Conservation (phyloP, 2,329 filamentous ascomycete genomes). For the Raffaelea ambrosiae region DNA sequence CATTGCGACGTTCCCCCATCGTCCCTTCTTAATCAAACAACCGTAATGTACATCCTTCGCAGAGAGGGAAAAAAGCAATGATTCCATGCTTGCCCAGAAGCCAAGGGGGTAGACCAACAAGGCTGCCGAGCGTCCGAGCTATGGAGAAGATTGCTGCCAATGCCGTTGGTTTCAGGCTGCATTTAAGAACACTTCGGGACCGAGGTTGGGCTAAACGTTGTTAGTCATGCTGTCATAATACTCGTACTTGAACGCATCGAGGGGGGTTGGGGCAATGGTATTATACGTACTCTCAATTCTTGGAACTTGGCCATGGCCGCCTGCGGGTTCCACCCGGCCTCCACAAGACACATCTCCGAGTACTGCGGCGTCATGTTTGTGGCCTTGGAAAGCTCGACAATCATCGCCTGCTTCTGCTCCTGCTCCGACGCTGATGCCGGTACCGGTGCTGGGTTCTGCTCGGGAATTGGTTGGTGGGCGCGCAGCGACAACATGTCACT, state of each 20-base stretch:
- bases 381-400: slow-evolving; percentile 65
- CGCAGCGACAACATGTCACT: slow-evolving; percentile 72
- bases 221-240: too few species aligned
- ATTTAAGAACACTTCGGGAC: slow-evolving; percentile 6
- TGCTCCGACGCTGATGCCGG: slow-evolving; percentile 9
- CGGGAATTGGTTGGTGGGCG: slow-evolving; percentile 48
- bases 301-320: slow-evolving; percentile 68
- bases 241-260: too few species aligned
- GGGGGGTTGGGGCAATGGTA: too few species aligned
- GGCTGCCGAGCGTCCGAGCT: too few species aligned
- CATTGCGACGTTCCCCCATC: too few species aligned
- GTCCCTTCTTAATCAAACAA: too few species aligned
- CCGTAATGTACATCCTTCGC: too few species aligned
- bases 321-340: slow-evolving; percentile 73
- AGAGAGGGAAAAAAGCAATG: too few species aligned
- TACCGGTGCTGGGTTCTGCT: slow-evolving; percentile 21
- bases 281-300: slow-evolving; percentile 59
- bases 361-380: slow-evolving; percentile 76
- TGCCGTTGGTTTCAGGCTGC: not conserved
- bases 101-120: too few species aligned
- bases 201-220: slow-evolving; percentile 4
- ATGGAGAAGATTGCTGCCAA: too few species aligned
- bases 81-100: too few species aligned
- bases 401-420: slow-evolving; percentile 57
- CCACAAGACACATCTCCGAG: slow-evolving; percentile 70